Evolutionary conservation across 345 rosid genomes (phyloP), one percentile per base, ranked within the genome.

Genomic region (Hibiscus trionum): DNA sequence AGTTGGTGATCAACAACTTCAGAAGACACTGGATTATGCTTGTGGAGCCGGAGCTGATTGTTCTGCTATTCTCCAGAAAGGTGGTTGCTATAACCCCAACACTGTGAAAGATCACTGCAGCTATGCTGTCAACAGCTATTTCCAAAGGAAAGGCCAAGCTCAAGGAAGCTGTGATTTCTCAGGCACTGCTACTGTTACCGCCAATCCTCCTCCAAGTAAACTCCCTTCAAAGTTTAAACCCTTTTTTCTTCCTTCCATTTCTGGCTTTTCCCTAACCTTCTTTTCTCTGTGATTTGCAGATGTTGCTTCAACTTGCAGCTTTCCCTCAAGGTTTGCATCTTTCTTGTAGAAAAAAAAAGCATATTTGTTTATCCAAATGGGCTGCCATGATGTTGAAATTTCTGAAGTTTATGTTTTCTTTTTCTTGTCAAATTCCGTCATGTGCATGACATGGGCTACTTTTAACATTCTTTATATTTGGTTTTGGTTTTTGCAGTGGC

Each of bases 11-110:
- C 6, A 59, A 31, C 79, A 53, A 3, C 81, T 88, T 2, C 98
- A 93, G 77, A 93, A 91, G 73, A 53, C 84, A 8, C 59, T 93
- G 33, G 98, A 93, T 79, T 93, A 87, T 72, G 98, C 98, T 1
- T 93, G 98, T 74, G 98, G 96, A 78, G 85, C 91, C 57, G 94
- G 94, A 35, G 94, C 90, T 61, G 94, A 89, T 26, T 89, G 91
- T 70, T n/a, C 80, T 1, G 70, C 75, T 37, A 89, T 87, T 75
- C 67, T 81, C 53, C 87, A 84, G 75, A 91, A 58, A 72, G 98
- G 96, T 31, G 81, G 73, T 46, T 94, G 98, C 80, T 94, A 53
- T 77, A 84, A 84, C 42, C 98, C 97, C 31, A 88, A 94, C 85
- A 88, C 93, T 16, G 69, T 91, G 56, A 92, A 88, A 72, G 84